phyloP scores from a whole-genome alignment of 805 yeast genomes.

The Ogataea dorogensis region DNA sequence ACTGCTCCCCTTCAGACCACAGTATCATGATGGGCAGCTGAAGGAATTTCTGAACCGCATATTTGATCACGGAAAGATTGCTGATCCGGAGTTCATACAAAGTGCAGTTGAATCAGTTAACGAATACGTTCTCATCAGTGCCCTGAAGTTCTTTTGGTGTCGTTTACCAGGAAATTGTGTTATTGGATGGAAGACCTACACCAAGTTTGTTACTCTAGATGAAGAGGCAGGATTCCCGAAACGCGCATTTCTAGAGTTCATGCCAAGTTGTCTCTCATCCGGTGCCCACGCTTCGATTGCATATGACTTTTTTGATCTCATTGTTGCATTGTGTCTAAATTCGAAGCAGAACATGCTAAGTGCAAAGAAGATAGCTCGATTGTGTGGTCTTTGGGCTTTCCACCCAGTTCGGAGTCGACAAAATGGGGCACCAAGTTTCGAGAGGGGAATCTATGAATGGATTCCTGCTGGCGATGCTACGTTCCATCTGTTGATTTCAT shows the following conservation, averaged over 20 bases:
- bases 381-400: constrained; percentile 91
- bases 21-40: constrained; percentile 58
- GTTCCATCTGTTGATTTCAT: constrained; percentile 75
- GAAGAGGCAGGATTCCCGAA: constrained; percentile 63
- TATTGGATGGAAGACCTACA: constrained; percentile 83
- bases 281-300: constrained; percentile 89
- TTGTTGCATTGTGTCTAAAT: constrained; percentile 75
- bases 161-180: constrained; percentile 76
- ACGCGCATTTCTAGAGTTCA: constrained; percentile 71
- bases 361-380: constrained; percentile 74
- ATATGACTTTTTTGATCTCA: constrained; percentile 79
- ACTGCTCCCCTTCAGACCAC: constrained; percentile 75
- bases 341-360: constrained; percentile 74
- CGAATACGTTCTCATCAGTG: constrained; percentile 68
- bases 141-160: constrained; percentile 83
- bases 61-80: constrained; percentile 53
- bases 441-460: constrained; percentile 76
- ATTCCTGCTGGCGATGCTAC: constrained; percentile 80
- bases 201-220: constrained; percentile 65
- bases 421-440: constrained; percentile 47
- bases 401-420: constrained; percentile 30
- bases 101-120: constrained; percentile 52
- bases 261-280: constrained; percentile 81
- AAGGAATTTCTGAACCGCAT: constrained; percentile 54
- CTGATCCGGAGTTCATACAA: constrained; percentile 40